A percentile compares a stretch with the other conserved stretches of the same genome.
These are phyloP conservation scores for Moringa oleifera DNA, from an alignment of 345 rosid species.

Conservation along the genomic window DNA sequence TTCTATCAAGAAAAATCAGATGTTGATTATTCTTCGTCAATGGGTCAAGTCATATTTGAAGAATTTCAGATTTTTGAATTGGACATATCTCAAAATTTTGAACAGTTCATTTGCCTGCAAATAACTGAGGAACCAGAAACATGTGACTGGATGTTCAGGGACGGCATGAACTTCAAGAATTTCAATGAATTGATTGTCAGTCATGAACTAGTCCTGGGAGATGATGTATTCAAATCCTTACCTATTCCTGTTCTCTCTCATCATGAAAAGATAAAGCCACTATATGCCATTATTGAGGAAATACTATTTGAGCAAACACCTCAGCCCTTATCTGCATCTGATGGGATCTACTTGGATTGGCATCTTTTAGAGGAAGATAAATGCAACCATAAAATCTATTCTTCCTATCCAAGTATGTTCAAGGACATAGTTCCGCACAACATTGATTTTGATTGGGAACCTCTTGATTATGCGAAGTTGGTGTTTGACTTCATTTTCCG, in stretches of 20 bases:
- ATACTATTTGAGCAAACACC: conserved; percentile 40
- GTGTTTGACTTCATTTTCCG: conserved; percentile 49
- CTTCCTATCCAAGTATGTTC: conserved; percentile 26
- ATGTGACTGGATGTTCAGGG: conserved; percentile 42
- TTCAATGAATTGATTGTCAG: conserved; percentile 64
- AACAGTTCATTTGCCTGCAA: conserved; percentile 33
- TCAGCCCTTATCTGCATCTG: conserved; percentile 50
- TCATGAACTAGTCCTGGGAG: conserved; percentile 60
- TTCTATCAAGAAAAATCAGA: conserved; percentile 22
- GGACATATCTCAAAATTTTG: conserved; percentile 39
- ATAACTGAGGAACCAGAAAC: conserved; percentile 33
- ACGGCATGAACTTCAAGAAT: conserved; percentile 59
- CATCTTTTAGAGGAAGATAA: conserved; percentile 58
- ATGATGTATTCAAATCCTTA: conserved; percentile 73
- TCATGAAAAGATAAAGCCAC: conserved; percentile 32
- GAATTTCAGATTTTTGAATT: conserved; percentile 47
- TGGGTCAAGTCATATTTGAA: conserved; percentile 36
- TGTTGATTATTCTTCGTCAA: conserved; percentile 20
- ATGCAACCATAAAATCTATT: conserved; percentile 26
- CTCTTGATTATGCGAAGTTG: conserved; percentile 34
- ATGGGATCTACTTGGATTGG: conserved; percentile 89
- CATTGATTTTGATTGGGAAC: conserved; percentile 34
- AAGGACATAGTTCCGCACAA: conserved; percentile 31
- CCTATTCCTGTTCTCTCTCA: conserved; percentile 61
- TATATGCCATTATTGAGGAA: conserved; percentile 36